Conservation (phyloP, 495 filamentous ascomycete species). For the Peziza echinospora region DNA sequence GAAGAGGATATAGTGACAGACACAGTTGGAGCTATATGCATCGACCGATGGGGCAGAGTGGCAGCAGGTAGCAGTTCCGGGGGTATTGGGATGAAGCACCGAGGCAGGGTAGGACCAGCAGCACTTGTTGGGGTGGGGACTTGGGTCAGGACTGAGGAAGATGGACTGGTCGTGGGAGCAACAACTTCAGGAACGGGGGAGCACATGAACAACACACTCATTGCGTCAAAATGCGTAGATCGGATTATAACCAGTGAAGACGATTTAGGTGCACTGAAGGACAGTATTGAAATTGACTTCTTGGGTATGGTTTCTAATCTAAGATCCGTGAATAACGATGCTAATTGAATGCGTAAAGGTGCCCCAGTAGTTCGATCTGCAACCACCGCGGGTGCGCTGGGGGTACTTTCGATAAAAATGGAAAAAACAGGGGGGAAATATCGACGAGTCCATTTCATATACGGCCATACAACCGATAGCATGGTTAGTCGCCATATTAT, state of each 20-base stretch:
- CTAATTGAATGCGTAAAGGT: constrained; percentile 14
- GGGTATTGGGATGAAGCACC: constrained; percentile 97
- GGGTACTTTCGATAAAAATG: constrained; percentile 19
- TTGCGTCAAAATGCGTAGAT: constrained; percentile 18
- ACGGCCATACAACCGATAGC: constrained; percentile 19
- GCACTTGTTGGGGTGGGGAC: constrained; percentile 82
- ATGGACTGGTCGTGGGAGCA: constrained; percentile 13
- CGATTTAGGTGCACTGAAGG: constrained; percentile 11
- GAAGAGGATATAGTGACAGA: constrained; percentile 49
- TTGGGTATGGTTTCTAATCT: constrained; percentile 16
- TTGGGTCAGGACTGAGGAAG: constrained; percentile 16
- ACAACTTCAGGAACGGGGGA: constrained; percentile 53
- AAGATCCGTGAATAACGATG: not conserved
- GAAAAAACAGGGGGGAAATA: constrained; percentile 7
- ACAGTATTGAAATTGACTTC: constrained; percentile 18
- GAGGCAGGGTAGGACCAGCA: constrained; percentile 73
- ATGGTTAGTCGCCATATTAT: constrained; percentile 11
- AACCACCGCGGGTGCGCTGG: constrained; percentile 17
- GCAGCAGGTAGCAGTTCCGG: constrained; percentile 95
- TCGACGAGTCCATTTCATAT: constrained; percentile 17
- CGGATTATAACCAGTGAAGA: constrained; percentile 16
- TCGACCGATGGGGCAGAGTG: constrained; percentile 67
- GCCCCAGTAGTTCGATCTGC: constrained; percentile 15
- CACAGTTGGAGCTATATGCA: constrained; percentile 84
- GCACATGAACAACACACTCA: constrained; percentile 73